Evolutionary conservation across 2,329 filamentous ascomycete species (phyloP).

Genomic region (Arachnomyces sp.): DNA sequence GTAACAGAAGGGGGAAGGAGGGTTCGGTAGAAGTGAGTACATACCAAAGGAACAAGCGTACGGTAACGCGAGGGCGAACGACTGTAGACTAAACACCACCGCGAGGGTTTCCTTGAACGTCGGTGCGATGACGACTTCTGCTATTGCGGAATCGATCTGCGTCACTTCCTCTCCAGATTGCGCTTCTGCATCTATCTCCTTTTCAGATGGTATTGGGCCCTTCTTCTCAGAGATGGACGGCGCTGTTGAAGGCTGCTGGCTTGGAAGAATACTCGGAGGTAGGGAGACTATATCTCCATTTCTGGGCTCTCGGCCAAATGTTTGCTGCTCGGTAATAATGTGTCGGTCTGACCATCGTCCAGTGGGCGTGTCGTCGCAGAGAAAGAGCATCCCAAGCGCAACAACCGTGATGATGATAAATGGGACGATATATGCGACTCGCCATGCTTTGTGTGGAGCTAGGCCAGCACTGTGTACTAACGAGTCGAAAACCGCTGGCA

Average conservation of each 20-base stretch:
- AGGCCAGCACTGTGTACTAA: conserved; percentile 54
- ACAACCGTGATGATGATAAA: conserved; percentile 64
- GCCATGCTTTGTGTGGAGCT: conserved; percentile 63
- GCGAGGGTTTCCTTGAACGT: conserved; percentile 51
- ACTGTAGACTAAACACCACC: conserved; percentile 54
- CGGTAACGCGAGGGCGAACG: conserved; percentile 42
- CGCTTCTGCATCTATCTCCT: conserved; percentile 33
- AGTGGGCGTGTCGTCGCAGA: conserved; percentile 73
- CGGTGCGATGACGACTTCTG: conserved; percentile 57
- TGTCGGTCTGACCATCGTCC: conserved; percentile 72
- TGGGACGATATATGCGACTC: conserved; percentile 75
- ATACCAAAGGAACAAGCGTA: conserved; percentile 54
- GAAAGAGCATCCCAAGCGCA: conserved; percentile 59
- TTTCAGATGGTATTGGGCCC: conserved; percentile 17
- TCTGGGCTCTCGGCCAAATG: conserved; percentile 11
- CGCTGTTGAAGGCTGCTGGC: conserved; percentile 17
- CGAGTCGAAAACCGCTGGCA: conserved; percentile 82
- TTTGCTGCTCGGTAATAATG: conserved; percentile 43
- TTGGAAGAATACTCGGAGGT: conserved; percentile 14
- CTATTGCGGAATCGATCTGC: conserved; percentile 41
- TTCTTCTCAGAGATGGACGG: conserved; percentile 27
- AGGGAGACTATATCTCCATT: conserved; percentile 25
- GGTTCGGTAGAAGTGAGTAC: background rate
- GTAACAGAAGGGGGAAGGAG: background rate
- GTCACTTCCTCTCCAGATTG: conserved; percentile 42